phyloP scores from a whole-genome alignment of 768 basidiomycete species.

The Phanerodontia chrysosporium region DNA sequence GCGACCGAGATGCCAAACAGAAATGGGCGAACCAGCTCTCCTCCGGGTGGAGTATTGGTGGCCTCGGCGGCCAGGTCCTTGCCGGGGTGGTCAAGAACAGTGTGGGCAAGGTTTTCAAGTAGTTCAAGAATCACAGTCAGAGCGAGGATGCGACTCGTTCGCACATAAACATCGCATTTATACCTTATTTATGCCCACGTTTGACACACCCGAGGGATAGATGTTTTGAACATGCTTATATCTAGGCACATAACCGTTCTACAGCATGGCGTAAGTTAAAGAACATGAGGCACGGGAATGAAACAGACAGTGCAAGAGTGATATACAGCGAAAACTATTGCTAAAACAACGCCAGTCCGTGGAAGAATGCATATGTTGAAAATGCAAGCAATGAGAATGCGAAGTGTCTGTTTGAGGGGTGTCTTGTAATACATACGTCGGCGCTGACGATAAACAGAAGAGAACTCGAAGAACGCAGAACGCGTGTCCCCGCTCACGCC shows the following conservation, averaged over 20 bases:
- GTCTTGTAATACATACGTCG: slow-evolving; percentile 1
- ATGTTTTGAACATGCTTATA: not conserved
- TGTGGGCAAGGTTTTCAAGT: slow-evolving; percentile 73
- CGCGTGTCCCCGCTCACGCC: no score
- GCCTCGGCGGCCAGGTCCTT: slow-evolving; percentile 81
- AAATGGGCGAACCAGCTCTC: slow-evolving; percentile 80
- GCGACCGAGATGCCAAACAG: slow-evolving; percentile 90
- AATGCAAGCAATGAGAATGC: slow-evolving; percentile 2
- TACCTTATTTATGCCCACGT: not conserved
- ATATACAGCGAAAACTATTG: slow-evolving; percentile 1
- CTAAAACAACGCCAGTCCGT: not conserved
- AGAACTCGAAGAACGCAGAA: no score
- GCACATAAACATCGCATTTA: not conserved
- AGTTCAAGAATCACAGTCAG: no score
- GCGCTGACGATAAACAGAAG: not conserved
- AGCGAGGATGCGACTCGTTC: no score
- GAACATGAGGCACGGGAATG: slow-evolving; percentile 1
- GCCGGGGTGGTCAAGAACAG: slow-evolving; percentile 79
- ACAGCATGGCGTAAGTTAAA: slow-evolving; percentile 1
- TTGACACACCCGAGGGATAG: not conserved
- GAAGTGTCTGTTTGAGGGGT: slow-evolving; percentile 4
- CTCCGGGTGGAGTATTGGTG: slow-evolving; percentile 72
- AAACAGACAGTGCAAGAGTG: slow-evolving; percentile 2
- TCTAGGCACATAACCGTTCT: not conserved
- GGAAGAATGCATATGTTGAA: not conserved